Conservation (phyloP, 106 monocot genomes). For the Platanthera zijinensis region DNA sequence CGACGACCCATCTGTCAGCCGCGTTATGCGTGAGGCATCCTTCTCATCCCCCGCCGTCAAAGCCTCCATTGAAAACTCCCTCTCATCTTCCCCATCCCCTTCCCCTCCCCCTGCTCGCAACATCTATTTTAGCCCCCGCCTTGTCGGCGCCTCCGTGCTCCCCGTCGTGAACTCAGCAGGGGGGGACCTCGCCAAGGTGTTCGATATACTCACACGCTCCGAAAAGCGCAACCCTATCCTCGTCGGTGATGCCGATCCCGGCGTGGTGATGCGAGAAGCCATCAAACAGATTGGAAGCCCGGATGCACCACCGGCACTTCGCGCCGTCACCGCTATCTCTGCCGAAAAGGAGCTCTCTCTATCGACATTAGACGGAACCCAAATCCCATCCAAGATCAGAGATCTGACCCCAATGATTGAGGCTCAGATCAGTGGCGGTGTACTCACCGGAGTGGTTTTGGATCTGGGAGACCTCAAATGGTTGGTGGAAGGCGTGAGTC, state of each 20-base stretch:
- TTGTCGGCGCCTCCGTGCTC: background rate
- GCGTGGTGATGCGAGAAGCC: constrained; percentile 29
- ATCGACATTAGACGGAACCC: background rate
- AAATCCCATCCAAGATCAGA: constrained; percentile 25
- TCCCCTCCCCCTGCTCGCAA: constrained; percentile 1
- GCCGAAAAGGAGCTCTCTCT: constrained; percentile 30
- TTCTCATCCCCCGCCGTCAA: constrained; percentile 76
- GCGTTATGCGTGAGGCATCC: constrained; percentile 83
- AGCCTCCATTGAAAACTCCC: constrained; percentile 46
- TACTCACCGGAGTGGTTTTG: constrained; percentile 42
- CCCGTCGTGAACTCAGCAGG: constrained; percentile 12
- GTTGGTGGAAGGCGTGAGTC: constrained; percentile 50
- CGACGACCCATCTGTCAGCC: constrained; percentile 82
- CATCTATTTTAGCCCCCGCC: constrained; percentile 1
- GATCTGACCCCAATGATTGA: constrained; percentile 32
- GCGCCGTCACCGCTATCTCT: constrained; percentile 20
- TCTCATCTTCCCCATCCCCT: constrained; percentile 31
- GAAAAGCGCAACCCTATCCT: constrained; percentile 66
- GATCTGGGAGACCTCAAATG: constrained; percentile 84
- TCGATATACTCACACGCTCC: constrained; percentile 37
- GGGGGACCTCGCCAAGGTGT: constrained; percentile 21
- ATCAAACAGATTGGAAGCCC: constrained; percentile 30
- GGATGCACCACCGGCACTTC: constrained; percentile 9
- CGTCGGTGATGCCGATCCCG: constrained; percentile 56
- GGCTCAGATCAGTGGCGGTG: constrained; percentile 17